Conservation (phyloP, 805 yeast genomes). For the Saturnispora halmiae region DNA sequence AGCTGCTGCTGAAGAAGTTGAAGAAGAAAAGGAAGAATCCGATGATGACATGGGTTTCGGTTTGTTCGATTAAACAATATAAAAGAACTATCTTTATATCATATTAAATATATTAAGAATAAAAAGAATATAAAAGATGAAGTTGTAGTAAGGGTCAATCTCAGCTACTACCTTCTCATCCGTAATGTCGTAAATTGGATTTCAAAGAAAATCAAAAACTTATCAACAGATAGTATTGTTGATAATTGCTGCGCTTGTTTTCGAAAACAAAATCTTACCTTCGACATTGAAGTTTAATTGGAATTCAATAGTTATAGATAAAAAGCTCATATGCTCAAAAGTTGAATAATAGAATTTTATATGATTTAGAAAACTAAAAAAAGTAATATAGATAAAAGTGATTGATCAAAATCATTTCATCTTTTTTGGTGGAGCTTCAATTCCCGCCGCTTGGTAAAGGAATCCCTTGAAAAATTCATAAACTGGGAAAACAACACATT, state of each 20-base stretch:
- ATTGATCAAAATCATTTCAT: conserved; percentile 12
- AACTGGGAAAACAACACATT: conserved; percentile 96
- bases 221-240: too few relatives aligned
- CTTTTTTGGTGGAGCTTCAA: conserved; percentile 16
- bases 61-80: conserved; percentile 63
- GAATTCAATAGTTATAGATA: too few relatives aligned
- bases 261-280: background rate
- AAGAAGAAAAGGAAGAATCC: conserved; percentile 46
- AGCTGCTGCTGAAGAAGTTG: conserved; percentile 53
- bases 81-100: too few relatives aligned
- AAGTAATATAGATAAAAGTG: background rate
- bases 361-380: background rate
- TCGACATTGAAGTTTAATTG: too few relatives aligned
- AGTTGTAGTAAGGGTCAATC: too few relatives aligned
- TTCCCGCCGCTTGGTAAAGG: conserved; percentile 36
- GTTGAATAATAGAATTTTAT: background rate
- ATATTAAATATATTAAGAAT: background rate
- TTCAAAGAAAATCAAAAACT: too few relatives aligned
- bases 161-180: too few relatives aligned
- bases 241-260: background rate
- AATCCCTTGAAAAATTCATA: conserved; percentile 77
- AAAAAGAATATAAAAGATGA: too few relatives aligned
- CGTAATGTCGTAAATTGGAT: too few relatives aligned
- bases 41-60: conserved; percentile 93
- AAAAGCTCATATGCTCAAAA: background rate